Base-by-base conservation (phyloP, 106 monocot species). In the Chionographis japonica region DNA sequence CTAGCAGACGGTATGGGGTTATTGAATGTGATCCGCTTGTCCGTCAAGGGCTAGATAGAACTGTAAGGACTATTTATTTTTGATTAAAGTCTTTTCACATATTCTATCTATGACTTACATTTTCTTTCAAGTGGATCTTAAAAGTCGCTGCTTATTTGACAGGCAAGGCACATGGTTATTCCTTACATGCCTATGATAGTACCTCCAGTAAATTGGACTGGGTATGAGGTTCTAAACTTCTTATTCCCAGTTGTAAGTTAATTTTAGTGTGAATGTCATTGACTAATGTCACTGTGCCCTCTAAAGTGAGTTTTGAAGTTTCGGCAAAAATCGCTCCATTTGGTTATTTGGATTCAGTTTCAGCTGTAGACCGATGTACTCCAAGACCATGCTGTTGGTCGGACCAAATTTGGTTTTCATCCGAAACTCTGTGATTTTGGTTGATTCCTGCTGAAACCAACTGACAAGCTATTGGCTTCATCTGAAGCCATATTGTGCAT, bases 101-200 rank as follows among this genome's bases (percentile, higher is more conserved):
- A 15, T 9, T 46, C 13, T 72, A 46, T 46, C 9, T 35, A 7
- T 51, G 75, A 15, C 9, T 49, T n/a, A 20, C 56, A 3, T 37
- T 18, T 61, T 61, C 17, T 56, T 57, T 2, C 5, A 46, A 50
- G 18, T 38, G 56, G 43, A 12, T 16, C 39, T 51, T 62, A 69
- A 38, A 59, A 35, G 56, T 62, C 61, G 8, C 49, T 37, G 36
- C 40, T 49, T 16, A 37, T 78, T 78, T 77, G 37, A 54, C 81
- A 97, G 95, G 92, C 95, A 66, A 86, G 89, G 53, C 89, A 97
- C 76, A 92, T 92, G 78, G 89, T 97, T 50, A 89, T 97, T 18
- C 95, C 95, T 58, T 97, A 97, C 57, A 92, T 89, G 86, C 95
- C 95, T 52, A 97, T 97, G 95, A 75, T 97, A 62, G 79, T 97